phyloP scores from a whole-genome alignment of 345 rosid genomes.

The Eucalyptus camaldulensis region DNA sequence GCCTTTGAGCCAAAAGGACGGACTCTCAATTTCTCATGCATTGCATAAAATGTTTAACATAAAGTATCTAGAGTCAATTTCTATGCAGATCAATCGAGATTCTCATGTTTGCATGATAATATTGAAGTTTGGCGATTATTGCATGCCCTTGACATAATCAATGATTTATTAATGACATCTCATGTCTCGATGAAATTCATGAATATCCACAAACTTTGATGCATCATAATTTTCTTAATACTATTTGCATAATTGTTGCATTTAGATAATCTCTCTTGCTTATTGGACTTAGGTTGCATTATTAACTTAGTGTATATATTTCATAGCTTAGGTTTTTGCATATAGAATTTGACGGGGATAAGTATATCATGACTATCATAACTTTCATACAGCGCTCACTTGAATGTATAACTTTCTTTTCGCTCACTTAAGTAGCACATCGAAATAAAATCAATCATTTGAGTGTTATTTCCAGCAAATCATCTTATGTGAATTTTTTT shows the following conservation, averaged over 20 bases:
- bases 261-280: not conserved
- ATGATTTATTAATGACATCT: not conserved
- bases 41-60: not conserved
- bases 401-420: too few species aligned
- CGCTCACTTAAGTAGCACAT: too few species aligned
- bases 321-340: not conserved
- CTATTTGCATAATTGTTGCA: not conserved
- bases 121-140: not conserved
- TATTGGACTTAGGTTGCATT: not conserved
- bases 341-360: not conserved
- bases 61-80: not conserved
- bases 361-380: too few species aligned
- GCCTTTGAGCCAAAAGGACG: not conserved
- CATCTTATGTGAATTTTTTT: too few species aligned
- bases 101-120: not conserved
- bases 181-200: not conserved
- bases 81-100: not conserved
- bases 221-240: not conserved
- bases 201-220: not conserved
- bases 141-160: not conserved
- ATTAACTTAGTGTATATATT: not conserved
- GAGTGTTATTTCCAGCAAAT: too few species aligned
- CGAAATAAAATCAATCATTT: too few species aligned
- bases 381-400: fast-evolving
- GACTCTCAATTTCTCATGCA: not conserved